A percentile compares a stretch with the other conserved stretches of the same genome.
Conservation (phyloP, 768 basidiomycete species). For the Mycena amicta region DNA sequence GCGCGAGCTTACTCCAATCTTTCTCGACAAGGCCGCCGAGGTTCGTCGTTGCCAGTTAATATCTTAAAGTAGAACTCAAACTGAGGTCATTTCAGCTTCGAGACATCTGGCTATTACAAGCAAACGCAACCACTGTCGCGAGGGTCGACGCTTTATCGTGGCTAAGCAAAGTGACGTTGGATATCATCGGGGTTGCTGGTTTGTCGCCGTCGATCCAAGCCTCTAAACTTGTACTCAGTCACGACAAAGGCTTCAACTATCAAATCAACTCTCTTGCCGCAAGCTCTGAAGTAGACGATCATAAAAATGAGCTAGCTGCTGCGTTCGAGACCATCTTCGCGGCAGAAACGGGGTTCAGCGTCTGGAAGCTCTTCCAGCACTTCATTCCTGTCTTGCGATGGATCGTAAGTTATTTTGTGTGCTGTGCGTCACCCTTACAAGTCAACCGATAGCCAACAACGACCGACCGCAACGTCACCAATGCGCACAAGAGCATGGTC, state of each 20-base stretch:
- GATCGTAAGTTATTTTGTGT: conserved; percentile 42
- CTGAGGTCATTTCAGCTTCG: conserved; percentile 47
- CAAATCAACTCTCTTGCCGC: conserved; percentile 26
- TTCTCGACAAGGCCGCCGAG: conserved; percentile 56
- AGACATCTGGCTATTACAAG: conserved; percentile 46
- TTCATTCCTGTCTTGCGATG: conserved; percentile 15
- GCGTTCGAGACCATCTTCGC: conserved; percentile 48
- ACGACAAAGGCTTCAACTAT: conserved; percentile 32
- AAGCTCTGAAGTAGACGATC: conserved; percentile 4
- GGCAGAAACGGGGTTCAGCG: conserved; percentile 8
- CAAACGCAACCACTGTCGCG: conserved; percentile 29
- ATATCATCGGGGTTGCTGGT: conserved; percentile 75
- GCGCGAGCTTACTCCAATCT: conserved; percentile 57
- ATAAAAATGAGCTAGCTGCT: conserved; percentile 41
- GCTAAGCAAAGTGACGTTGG: conserved; percentile 70
- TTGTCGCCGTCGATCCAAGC: conserved; percentile 34
- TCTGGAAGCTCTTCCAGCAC: neutral
- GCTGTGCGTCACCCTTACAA: too few relatives aligned
- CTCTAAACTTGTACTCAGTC: too few relatives aligned
- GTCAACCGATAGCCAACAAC: conserved; percentile 31
- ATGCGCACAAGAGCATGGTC: conserved; percentile 40
- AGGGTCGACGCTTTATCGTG: conserved; percentile 64
- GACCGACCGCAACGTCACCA: conserved; percentile 20
- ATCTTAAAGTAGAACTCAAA: neutral
- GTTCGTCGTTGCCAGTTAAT: conserved; percentile 31